Conservation (phyloP, 2,329 filamentous ascomycete species). For the Alternaria arbusti region DNA sequence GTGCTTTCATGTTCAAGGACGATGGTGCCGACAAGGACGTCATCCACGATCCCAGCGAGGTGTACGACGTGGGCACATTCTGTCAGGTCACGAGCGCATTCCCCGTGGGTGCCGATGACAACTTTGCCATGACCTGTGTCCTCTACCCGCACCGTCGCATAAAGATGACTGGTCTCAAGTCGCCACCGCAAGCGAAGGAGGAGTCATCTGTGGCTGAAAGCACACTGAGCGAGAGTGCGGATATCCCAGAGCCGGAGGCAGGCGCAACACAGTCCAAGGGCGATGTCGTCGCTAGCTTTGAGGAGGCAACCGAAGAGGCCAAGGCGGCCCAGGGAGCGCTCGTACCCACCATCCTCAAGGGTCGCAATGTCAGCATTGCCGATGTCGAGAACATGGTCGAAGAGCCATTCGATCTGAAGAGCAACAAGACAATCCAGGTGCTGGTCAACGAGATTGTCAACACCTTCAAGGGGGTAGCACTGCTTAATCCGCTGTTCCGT, state of each 20-base stretch:
- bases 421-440: conserved; percentile 85
- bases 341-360: conserved; percentile 87
- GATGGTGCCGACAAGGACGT: conserved; percentile 92
- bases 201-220: conserved; percentile 42
- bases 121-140: conserved; percentile 86
- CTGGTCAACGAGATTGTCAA: conserved; percentile 98
- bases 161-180: conserved; percentile 81
- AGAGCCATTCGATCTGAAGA: conserved; percentile 87
- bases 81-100: conserved; percentile 98
- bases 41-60: conserved; percentile 87
- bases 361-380: conserved; percentile 90
- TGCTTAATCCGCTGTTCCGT: conserved; percentile 90
- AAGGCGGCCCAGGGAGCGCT: conserved; percentile 65
- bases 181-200: conserved; percentile 59
- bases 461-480: conserved; percentile 96
- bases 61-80: conserved; percentile 95
- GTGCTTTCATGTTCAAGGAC: conserved; percentile 96
- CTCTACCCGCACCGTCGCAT: conserved; percentile 96
- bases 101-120: conserved; percentile 79
- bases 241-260: conserved; percentile 57
- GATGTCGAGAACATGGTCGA: conserved; percentile 93
- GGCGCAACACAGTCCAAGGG: conserved; percentile 61
- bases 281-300: conserved; percentile 96
- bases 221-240: conserved; percentile 49
- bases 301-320: conserved; percentile 74